Base-by-base conservation (phyloP, 306 rosid species). In the Pyrus pyrifolia region DNA sequence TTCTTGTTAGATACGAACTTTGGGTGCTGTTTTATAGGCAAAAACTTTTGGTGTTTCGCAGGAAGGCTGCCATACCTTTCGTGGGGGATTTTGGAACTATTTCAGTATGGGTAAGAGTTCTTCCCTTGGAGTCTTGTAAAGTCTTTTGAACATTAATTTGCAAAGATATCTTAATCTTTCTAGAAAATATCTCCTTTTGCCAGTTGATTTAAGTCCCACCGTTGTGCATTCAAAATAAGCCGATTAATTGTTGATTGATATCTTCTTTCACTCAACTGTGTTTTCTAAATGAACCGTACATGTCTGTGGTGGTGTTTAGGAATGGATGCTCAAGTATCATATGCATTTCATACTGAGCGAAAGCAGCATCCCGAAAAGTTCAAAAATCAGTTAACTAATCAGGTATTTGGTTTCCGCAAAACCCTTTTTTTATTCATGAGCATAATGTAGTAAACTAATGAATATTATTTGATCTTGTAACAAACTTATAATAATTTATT, bases 1-100 rank as follows among this genome's bases (percentile, higher is more conserved):
- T 31, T 72, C 33, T 72, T 67, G n/a, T 75, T 45, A 33, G 71
- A 61, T 27, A 59, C 44, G 42, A 8, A 23, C 29, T 64, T 57
- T 23, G 2, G 55, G 21, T 70, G 25, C 58, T 61, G 46, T 57
- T 80, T 63, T 67, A 76, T 49, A 21, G 55, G 4, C 77, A 77
- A 21, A 31, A 73, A 80, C 81, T 80, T 78, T 71, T 11, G 70
- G 53, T 76, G 72, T 78, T 84, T 81, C 57, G 69, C 96, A 92
- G 99, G 96, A 88, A 70, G 99, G 99, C 68, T 83, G 29, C 81
- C 92, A 89, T 80, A 95, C 97, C 27, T 95, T 90, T 81, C 99
- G 97, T 42, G 99, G 99, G 11, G 99, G 99, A 73, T 95, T 92
- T 83, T 92, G 97, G 97, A 95, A 95, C 88, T 90, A 92, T 88